phyloP scores from a whole-genome alignment of 108 stramenopile genomes.

The Chaetoceros tenuissimus region DNA sequence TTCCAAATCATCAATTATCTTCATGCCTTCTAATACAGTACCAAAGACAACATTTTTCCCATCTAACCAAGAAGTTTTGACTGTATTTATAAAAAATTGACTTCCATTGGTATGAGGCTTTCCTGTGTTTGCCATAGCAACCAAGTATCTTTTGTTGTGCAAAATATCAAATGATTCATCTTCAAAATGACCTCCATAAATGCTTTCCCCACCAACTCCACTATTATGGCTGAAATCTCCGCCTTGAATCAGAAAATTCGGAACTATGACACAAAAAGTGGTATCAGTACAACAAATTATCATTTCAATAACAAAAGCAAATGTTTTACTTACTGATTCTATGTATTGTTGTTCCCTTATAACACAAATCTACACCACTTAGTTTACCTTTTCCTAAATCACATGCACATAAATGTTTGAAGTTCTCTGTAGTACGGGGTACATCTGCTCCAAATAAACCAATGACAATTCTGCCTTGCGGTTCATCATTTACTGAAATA shows the following conservation, averaged over 20 bases:
- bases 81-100: slow-evolving; percentile 83
- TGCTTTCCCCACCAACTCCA: slow-evolving; percentile 92
- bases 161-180: slow-evolving; percentile 87
- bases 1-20: slow-evolving; percentile 59
- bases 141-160: slow-evolving; percentile 76
- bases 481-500: slow-evolving; percentile 26
- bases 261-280: slow-evolving; percentile 65
- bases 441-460: slow-evolving; percentile 88
- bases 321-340: slow-evolving; percentile 27
- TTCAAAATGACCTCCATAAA: slow-evolving; percentile 80
- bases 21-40: slow-evolving; percentile 60
- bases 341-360: slow-evolving; percentile 66
- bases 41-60: slow-evolving; percentile 74
- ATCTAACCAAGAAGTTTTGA: slow-evolving; percentile 89
- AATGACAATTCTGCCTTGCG: slow-evolving; percentile 54
- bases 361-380: slow-evolving; percentile 68
- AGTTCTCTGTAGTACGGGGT: slow-evolving; percentile 90
- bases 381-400: slow-evolving; percentile 57
- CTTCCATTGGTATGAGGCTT: slow-evolving; percentile 69
- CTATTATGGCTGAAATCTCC: slow-evolving; percentile 85
- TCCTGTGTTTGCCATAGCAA: slow-evolving; percentile 72
- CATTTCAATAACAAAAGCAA: slow-evolving; percentile 1
- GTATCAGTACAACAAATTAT: not conserved
- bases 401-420: slow-evolving; percentile 74
- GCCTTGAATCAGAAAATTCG: slow-evolving; percentile 91